phyloP scores from a whole-genome alignment of 1,139 yeast genomes.

The Casaregolazyma lundiana region DNA sequence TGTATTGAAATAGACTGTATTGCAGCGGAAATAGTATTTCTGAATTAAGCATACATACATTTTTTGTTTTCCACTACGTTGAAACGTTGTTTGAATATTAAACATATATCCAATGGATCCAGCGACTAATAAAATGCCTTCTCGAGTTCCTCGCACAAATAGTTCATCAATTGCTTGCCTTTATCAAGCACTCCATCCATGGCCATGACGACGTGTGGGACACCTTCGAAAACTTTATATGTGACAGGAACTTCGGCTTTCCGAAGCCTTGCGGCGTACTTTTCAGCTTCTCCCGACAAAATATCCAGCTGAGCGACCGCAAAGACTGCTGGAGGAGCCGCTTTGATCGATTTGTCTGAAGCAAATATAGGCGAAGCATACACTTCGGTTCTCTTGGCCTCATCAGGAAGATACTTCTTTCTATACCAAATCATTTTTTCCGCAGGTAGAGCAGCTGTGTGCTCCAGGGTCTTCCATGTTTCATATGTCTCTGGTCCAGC shows the following conservation, averaged over 20 bases:
- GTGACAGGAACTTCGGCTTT: conserved; percentile 39
- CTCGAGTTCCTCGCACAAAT: conserved; percentile 25
- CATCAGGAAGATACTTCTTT: conserved; percentile 41
- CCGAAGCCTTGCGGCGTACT: conserved; percentile 40
- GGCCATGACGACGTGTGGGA: conserved; percentile 49
- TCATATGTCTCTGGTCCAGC: conserved; percentile 38
- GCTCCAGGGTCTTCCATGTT: conserved; percentile 42
- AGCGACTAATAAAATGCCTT: conserved; percentile 17
- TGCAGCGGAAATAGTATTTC: too few species aligned
- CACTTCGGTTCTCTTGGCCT: conserved; percentile 36
- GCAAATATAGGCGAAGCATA: conserved; percentile 46
- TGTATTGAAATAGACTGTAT: too few species aligned
- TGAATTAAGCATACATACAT: too few species aligned
- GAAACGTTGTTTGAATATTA: too few species aligned
- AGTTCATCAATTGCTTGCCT: conserved; percentile 38
- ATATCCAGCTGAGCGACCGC: conserved; percentile 47
- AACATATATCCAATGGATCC: too few species aligned
- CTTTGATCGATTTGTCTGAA: conserved; percentile 38
- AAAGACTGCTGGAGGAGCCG: conserved; percentile 42
- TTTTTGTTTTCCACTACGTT: too few species aligned
- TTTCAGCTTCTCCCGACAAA: conserved; percentile 44
- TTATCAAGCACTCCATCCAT: conserved; percentile 43
- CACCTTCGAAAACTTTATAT: conserved; percentile 39
- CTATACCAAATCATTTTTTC: conserved; percentile 49
- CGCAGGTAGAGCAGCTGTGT: conserved; percentile 46